A percentile compares a stretch with the other conserved stretches of the same genome.
phyloP scores from a whole-genome alignment of 768 basidiomycete genomes.

The Rhizopogon vesiculosus region DNA sequence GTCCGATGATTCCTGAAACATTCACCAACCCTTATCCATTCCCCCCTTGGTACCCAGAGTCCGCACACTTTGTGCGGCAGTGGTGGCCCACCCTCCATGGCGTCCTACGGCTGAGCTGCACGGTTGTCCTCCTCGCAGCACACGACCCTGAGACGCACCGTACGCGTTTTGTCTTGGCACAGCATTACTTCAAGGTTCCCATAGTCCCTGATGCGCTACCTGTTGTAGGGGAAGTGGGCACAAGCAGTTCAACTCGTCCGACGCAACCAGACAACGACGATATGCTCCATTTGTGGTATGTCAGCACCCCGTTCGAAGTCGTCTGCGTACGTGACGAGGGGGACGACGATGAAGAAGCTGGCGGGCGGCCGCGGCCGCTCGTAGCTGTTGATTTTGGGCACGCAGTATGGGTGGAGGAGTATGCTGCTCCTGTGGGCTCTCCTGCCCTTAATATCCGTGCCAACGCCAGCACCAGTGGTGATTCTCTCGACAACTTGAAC shows the following conservation, averaged over 20 bases:
- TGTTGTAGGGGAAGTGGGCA: slow-evolving; percentile 7
- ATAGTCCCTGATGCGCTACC: slow-evolving; percentile 28
- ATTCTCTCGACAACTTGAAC: not conserved
- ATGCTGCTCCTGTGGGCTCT: slow-evolving; percentile 20
- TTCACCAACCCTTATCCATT: slow-evolving; percentile 59
- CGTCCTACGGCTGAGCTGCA: slow-evolving; percentile 66
- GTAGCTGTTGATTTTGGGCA: slow-evolving; percentile 88
- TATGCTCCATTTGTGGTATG: slow-evolving; percentile 68
- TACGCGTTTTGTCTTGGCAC: slow-evolving; percentile 61
- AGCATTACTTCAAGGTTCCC: slow-evolving; percentile 74
- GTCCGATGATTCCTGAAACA: not conserved
- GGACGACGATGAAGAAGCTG: slow-evolving; percentile 24
- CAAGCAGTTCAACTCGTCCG: not conserved
- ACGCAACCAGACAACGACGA: slow-evolving; percentile 38
- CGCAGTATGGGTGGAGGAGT: slow-evolving; percentile 80
- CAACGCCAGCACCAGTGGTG: too few relatives aligned
- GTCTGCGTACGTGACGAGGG: slow-evolving; percentile 55
- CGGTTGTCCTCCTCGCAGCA: slow-evolving; percentile 61
- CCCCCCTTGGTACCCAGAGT: slow-evolving; percentile 68
- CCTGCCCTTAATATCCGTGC: not conserved
- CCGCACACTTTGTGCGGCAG: slow-evolving; percentile 73
- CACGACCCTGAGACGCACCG: slow-evolving; percentile 58
- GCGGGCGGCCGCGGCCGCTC: slow-evolving; percentile 57
- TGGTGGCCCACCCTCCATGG: slow-evolving; percentile 72
- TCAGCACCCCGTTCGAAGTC: slow-evolving; percentile 66